Conservation (phyloP, 306 rosid species). For the Gastrolobium villosum region DNA sequence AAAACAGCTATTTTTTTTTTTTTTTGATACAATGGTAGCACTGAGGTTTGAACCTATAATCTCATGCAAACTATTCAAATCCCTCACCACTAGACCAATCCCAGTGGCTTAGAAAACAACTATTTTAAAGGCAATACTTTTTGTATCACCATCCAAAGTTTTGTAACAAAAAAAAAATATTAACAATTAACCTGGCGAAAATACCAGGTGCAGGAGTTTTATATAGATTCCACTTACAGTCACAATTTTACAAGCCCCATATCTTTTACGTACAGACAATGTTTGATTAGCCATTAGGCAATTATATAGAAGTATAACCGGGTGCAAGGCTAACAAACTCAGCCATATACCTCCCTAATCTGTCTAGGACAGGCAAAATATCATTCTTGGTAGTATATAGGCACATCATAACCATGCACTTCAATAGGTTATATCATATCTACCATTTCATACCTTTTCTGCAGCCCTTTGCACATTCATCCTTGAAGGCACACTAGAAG, state of each 20-base stretch:
- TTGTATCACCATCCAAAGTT: conserved; percentile 1
- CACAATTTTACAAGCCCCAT: neutral
- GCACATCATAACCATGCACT: conserved; percentile 13
- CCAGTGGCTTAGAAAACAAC: no score
- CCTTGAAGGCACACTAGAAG: conserved; percentile 78
- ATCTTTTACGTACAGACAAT: neutral
- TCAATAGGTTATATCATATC: conserved; percentile 14
- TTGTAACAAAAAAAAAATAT: neutral
- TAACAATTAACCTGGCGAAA: neutral
- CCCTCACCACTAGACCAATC: no score
- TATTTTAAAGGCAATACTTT: neutral
- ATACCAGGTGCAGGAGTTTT: neutral
- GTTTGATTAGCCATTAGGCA: neutral
- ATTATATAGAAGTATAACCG: conserved; percentile 12
- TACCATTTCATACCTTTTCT: conserved; percentile 64
- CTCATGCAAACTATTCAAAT: no score
- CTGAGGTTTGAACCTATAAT: no score
- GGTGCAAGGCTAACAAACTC: conserved; percentile 5
- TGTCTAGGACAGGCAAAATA: conserved; percentile 1
- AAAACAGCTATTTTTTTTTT: no score
- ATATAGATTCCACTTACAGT: neutral
- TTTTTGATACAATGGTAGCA: no score
- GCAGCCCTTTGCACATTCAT: conserved; percentile 61
- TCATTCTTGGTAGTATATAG: neutral
- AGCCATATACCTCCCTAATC: conserved; percentile 3